Conservation (phyloP, 169 alveolate species). For the Cryptosporidium muris region DNA sequence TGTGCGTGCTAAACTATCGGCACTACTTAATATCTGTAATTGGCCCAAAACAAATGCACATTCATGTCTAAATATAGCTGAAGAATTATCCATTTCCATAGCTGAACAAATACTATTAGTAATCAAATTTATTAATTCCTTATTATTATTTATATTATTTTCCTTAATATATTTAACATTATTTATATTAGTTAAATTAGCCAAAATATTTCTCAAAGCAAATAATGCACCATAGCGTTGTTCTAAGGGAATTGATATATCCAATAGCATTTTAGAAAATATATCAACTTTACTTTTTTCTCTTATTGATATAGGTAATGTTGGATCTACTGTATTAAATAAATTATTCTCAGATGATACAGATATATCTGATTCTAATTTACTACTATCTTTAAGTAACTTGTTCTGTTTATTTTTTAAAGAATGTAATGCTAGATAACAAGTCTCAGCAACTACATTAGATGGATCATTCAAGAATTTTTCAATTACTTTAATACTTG, state of each 20-base stretch:
- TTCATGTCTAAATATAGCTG: conserved; percentile 90
- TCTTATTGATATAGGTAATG: conserved; percentile 61
- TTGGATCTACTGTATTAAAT: conserved; percentile 75
- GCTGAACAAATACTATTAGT: conserved; percentile 81
- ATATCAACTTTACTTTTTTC: conserved; percentile 19
- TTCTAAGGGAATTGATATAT: conserved; percentile 65
- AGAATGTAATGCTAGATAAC: conserved; percentile 39
- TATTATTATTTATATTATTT: neutral
- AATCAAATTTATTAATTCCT: conserved; percentile 13
- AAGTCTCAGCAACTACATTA: conserved; percentile 77
- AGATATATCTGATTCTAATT: conserved; percentile 5
- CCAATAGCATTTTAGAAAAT: conserved; percentile 53
- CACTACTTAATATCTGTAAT: conserved; percentile 79
- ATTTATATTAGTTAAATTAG: conserved; percentile 49
- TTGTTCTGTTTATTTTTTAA: conserved; percentile 71
- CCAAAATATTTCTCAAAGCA: conserved; percentile 76
- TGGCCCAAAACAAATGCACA: conserved; percentile 92
- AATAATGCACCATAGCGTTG: conserved; percentile 80
- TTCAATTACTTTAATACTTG: conserved; percentile 83
- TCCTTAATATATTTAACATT: conserved; percentile 65
- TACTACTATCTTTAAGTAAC: conserved; percentile 53
- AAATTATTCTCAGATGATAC: conserved; percentile 63
- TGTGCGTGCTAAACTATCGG: conserved; percentile 77
- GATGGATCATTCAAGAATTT: conserved; percentile 79
- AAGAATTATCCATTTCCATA: conserved; percentile 78